Percentiles rank a stretch among this genome's conserved stretches.
Evolutionary conservation across 192 early-diverging fungal genomes (phyloP).

Genomic region (Diversispora eburnea): DNA sequence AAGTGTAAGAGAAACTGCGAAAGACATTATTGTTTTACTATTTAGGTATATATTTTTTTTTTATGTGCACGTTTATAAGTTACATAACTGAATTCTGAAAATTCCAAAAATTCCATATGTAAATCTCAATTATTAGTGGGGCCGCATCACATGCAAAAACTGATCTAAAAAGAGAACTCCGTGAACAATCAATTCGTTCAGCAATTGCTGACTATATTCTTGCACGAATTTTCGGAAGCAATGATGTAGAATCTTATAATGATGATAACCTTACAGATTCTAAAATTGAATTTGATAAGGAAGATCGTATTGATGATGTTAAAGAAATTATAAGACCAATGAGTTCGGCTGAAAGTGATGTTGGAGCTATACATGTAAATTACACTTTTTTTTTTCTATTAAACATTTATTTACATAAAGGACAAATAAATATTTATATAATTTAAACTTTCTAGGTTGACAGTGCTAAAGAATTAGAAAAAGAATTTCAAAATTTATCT

Average conservation of each 20-base stretch:
- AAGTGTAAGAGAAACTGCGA: constrained; percentile 20
- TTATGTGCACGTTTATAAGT: background rate
- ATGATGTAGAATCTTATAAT: background rate
- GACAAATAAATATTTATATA: too few species aligned
- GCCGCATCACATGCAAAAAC: constrained; percentile 18
- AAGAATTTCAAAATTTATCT: constrained; percentile 16
- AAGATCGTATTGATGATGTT: constrained; percentile 15
- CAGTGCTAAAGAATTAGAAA: constrained; percentile 24
- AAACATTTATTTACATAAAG: too few species aligned
- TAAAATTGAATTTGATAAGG: constrained; percentile 6
- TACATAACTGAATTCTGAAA: background rate
- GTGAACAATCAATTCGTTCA: constrained; percentile 7
- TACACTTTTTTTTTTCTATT: background rate
- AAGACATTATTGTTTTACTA: constrained; percentile 20
- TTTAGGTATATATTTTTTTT: constrained; percentile 5
- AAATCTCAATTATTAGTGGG: constrained; percentile 6
- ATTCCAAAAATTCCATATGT: background rate
- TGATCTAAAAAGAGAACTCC: constrained; percentile 19
- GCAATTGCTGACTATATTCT: constrained; percentile 8
- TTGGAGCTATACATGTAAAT: constrained; percentile 19
- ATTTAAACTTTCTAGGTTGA: background rate
- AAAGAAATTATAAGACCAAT: constrained; percentile 9
- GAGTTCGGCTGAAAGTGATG: constrained; percentile 14
- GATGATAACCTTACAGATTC: constrained; percentile 3
- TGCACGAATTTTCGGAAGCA: background rate